These are phyloP conservation scores for Puccinia horiana DNA, from an alignment of 1,284 basidiomycete genomes.

Conservation along the genomic window DNA sequence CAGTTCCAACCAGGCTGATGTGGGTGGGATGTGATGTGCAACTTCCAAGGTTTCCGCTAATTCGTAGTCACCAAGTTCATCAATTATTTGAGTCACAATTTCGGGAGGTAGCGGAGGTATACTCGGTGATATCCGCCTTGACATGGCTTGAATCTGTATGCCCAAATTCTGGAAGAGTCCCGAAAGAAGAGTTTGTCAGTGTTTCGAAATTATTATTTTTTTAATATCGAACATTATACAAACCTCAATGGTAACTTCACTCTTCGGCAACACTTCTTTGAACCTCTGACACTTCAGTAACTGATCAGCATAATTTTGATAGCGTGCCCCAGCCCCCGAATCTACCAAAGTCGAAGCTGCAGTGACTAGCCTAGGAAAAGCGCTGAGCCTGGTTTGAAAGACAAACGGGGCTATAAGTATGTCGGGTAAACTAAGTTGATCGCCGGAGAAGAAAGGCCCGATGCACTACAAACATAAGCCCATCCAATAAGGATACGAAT, in stretches of 20 bases:
- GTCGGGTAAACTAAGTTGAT: constrained; percentile 47
- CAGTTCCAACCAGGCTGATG: constrained; percentile 67
- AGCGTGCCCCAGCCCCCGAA: constrained; percentile 31
- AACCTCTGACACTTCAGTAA: constrained; percentile 28
- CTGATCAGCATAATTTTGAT: constrained; percentile 39
- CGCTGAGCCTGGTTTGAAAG: constrained; percentile 19
- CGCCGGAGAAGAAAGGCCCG: constrained; percentile 45
- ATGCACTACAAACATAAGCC: constrained; percentile 16
- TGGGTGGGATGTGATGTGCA: constrained; percentile 68
- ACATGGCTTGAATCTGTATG: constrained; percentile 26
- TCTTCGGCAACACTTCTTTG: constrained; percentile 19
- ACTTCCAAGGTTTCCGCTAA: constrained; percentile 72
- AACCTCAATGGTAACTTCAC: constrained; percentile 16
- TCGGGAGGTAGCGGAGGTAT: constrained; percentile 66
- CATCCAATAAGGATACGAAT: neutral
- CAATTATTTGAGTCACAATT: constrained; percentile 72
- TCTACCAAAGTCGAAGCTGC: constrained; percentile 31
- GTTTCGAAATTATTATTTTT: neutral
- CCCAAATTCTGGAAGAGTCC: constrained; percentile 25
- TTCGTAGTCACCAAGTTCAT: constrained; percentile 76
- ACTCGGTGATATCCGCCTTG: constrained; percentile 8
- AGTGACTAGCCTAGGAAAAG: constrained; percentile 28
- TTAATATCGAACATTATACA: neutral
- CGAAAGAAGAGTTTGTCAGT: constrained; percentile 15
- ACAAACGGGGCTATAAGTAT: constrained; percentile 48